Base-by-base conservation (phyloP, 306 rosid species). In the Cajanus cajan region DNA sequence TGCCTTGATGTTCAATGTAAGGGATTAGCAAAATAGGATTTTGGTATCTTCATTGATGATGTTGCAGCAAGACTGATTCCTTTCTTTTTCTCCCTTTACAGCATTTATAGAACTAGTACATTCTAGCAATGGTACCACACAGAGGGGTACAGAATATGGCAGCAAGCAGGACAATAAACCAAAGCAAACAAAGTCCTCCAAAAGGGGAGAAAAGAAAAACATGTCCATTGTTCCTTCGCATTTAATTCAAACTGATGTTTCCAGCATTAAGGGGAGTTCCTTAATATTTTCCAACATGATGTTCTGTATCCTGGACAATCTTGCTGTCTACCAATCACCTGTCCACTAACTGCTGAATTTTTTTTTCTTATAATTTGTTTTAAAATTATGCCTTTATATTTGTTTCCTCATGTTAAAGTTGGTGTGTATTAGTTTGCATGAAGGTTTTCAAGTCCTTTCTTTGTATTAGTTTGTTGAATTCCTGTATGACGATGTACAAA, bases 1-100 rank as follows among this genome's bases (percentile, higher is more conserved):
- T 94, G 98, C 86, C 97, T 94, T 43, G 95, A 94, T 87, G 93
- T 92, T 76, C 94, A 94, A 78, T 90, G 97, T 94, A 83, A 88
- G 95, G 76, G 65, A 75, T 77, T 66, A 18, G 28, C 76, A 33
- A 11, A 59, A 55, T n/a, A 36, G 61, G 78, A 52, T 86, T 70
- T 55, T 45, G 66, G 7, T 61, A 71, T 78, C 48, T 54, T 78
- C 22, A 5, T 65, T 78, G 82, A 65, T 68, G 78, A 55, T 73
- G 51, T 58, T 82, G 48, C 39, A 19, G 4, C 61, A n/a, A 59
- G 41, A 61, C 77, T 63, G 52, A 63, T 82, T 36, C 55, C 22
- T 52, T 62, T 31, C 73, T 66, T 74, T 76, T 68, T 31, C 50
- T 63, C 70, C 43, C 57, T 28, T 59, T 82, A 87, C 97, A 94